These are phyloP conservation scores for Thalassiosira hispida DNA, from an alignment of 352 stramenopile genomes.

Conservation along the genomic window DNA sequence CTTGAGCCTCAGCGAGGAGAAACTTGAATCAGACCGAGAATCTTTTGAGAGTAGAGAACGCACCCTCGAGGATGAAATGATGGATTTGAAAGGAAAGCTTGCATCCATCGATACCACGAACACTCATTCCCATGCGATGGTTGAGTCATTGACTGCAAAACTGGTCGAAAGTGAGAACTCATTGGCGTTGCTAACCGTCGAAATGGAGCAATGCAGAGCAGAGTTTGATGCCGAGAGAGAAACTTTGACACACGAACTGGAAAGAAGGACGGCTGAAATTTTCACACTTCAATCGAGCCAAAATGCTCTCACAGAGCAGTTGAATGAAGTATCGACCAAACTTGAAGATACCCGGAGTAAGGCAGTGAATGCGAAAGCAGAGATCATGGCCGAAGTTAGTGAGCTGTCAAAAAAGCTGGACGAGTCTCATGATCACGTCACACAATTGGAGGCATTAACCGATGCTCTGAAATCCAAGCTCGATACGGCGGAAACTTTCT, in stretches of 20 bases:
- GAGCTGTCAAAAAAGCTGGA: conserved; percentile 16
- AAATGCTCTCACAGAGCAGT: background rate
- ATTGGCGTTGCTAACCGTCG: background rate
- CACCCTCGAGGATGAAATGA: conserved; percentile 17
- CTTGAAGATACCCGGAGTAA: conserved; percentile 8
- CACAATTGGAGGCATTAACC: conserved; percentile 6
- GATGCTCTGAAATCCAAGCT: conserved; percentile 41
- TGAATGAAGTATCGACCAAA: conserved; percentile 3
- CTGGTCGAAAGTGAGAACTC: background rate
- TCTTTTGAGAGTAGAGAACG: background rate
- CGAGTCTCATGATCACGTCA: conserved; percentile 17
- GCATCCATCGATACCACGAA: background rate
- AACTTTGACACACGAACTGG: background rate
- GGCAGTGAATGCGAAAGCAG: background rate
- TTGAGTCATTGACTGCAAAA: background rate
- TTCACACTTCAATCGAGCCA: conserved; percentile 6
- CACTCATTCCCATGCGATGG: background rate
- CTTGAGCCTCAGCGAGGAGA: conserved; percentile 11
- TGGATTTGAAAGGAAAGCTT: conserved; percentile 8
- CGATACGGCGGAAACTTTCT: conserved; percentile 30
- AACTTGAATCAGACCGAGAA: conserved; percentile 9
- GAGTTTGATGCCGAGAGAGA: conserved; percentile 10
- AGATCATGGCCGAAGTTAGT: conserved; percentile 8
- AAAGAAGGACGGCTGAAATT: conserved; percentile 15
- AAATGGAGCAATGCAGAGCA: background rate